Conservation (phyloP, 2,329 filamentous ascomycete species). For the Huntiella moniliformis region DNA sequence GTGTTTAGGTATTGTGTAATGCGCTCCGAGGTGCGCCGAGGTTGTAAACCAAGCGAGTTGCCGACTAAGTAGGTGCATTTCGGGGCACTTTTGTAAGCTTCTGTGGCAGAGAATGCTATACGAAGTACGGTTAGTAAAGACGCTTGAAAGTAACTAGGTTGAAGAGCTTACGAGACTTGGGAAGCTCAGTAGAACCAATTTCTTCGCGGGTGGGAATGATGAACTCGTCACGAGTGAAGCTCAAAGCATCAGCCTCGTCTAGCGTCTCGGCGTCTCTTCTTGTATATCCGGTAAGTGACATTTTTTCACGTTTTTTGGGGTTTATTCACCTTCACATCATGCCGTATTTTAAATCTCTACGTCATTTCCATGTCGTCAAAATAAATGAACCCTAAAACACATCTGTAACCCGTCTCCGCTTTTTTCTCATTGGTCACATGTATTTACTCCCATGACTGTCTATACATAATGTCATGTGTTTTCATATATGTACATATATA, state of each 20-base stretch:
- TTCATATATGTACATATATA: too few relatives aligned
- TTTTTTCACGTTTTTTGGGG: background rate
- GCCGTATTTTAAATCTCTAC: too few relatives aligned
- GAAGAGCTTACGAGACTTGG: slow-evolving; percentile 12
- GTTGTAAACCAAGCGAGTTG: slow-evolving; percentile 76
- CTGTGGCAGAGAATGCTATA: slow-evolving; percentile 4
- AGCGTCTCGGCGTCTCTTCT: slow-evolving; percentile 17
- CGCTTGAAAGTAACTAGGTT: background rate
- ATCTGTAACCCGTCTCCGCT: too few relatives aligned
- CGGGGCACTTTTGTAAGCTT: slow-evolving; percentile 1
- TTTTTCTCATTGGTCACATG: too few relatives aligned
- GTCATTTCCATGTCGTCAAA: too few relatives aligned
- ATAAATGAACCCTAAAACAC: too few relatives aligned
- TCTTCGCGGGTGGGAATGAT: slow-evolving; percentile 39
- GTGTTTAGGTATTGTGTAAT: slow-evolving; percentile 53
- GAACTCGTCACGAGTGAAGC: slow-evolving; percentile 44
- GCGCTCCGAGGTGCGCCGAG: slow-evolving; percentile 36
- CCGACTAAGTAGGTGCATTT: slow-evolving; percentile 61
- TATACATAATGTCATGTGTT: too few relatives aligned
- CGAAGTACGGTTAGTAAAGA: background rate
- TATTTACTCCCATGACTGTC: too few relatives aligned
- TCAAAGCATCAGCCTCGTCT: slow-evolving; percentile 36
- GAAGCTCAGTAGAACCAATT: slow-evolving; percentile 17
- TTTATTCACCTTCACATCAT: too few relatives aligned
- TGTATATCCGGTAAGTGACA: background rate